Evolutionary conservation across 495 filamentous ascomycete genomes (phyloP).

Genomic region (Venustampulla echinocandica): DNA sequence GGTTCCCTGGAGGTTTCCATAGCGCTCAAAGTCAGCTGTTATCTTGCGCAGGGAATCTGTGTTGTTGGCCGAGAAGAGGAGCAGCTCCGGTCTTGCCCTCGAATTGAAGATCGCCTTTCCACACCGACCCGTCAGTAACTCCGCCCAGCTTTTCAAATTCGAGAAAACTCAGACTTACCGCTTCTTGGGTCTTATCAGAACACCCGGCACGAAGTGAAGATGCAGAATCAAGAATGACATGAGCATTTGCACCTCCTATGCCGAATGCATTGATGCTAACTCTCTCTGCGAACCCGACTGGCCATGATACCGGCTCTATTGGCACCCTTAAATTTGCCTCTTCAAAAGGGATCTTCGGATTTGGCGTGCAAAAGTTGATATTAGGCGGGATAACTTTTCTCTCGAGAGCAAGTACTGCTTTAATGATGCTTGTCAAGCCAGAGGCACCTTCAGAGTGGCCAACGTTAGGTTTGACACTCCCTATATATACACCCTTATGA

Average conservation of each 20-base stretch:
- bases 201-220: background rate
- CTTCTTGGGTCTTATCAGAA: too few relatives aligned
- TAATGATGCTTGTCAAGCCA: constrained; percentile 50
- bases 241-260: constrained; percentile 49
- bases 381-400: constrained; percentile 42
- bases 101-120: too few relatives aligned
- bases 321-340: constrained; percentile 27
- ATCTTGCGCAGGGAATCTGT: background rate
- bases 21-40: background rate
- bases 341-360: constrained; percentile 24
- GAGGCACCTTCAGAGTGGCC: constrained; percentile 50
- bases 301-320: background rate
- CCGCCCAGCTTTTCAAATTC: constrained; percentile 23
- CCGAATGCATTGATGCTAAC: constrained; percentile 35
- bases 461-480: constrained; percentile 50
- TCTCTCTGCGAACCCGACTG: background rate
- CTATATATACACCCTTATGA: constrained; percentile 32
- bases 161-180: too few relatives aligned
- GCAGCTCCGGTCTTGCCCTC: constrained; percentile 22
- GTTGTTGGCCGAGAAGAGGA: constrained; percentile 12
- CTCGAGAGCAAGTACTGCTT: constrained; percentile 48
- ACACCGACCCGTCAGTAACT: constrained; percentile 2
- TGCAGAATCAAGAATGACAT: constrained; percentile 41
- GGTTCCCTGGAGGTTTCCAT: background rate
- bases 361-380: constrained; percentile 41